Evolutionary conservation across 2,329 filamentous ascomycete genomes (phyloP).

Genomic region (Periconia sp.): DNA sequence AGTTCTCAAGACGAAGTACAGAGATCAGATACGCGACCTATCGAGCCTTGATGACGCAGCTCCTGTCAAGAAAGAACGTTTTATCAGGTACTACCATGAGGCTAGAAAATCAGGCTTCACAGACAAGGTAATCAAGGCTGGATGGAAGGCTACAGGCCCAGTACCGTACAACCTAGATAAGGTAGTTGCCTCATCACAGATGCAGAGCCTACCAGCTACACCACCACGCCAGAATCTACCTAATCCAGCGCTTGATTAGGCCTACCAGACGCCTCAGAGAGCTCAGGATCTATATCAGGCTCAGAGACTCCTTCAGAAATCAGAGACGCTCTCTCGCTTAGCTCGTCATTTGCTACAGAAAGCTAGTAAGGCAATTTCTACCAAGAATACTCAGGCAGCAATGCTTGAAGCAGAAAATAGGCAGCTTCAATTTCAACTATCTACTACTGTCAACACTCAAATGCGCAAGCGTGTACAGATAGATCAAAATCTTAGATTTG

Average conservation of each 20-base stretch:
- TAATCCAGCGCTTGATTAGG: background rate
- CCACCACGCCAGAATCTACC: background rate
- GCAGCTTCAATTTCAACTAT: too few species aligned
- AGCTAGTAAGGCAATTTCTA: too few species aligned
- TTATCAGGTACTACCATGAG: conserved; percentile 17
- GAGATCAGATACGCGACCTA: conserved; percentile 2
- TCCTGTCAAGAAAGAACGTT: conserved; percentile 17
- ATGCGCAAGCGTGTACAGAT: too few species aligned
- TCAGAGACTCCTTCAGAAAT: conserved; percentile 2
- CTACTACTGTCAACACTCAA: too few species aligned
- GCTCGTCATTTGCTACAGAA: too few species aligned
- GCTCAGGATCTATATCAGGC: conserved; percentile 9
- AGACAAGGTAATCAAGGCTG: conserved; percentile 14
- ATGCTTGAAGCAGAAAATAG: too few species aligned
- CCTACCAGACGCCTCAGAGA: conserved; percentile 7
- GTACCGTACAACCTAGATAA: conserved; percentile 14
- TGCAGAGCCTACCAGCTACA: conserved; percentile 1
- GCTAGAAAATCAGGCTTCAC: conserved; percentile 13
- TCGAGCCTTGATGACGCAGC: too few species aligned
- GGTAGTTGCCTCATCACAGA: conserved; percentile 12
- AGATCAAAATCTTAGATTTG: too few species aligned
- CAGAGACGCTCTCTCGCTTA: too few species aligned
- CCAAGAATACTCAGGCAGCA: too few species aligned
- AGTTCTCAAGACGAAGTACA: background rate
- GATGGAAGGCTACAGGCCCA: conserved; percentile 16